phyloP scores from a whole-genome alignment of 257 asterid genomes.

The Solanum okadae region DNA sequence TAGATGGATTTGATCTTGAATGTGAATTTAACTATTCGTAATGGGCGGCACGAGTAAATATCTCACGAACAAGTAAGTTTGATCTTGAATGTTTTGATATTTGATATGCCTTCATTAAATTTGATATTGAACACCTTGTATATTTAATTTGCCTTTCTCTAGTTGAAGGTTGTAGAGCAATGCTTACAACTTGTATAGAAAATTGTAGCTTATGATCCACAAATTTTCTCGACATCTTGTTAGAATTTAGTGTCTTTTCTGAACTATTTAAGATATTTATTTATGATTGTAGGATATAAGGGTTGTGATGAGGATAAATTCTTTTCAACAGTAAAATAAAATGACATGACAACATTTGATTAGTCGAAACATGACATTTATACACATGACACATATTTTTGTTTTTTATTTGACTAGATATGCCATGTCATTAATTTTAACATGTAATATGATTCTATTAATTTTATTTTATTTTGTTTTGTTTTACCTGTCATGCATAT shows the following conservation, averaged over 20 bases:
- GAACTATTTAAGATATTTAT: neutral
- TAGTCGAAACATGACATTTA: neutral
- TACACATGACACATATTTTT: neutral
- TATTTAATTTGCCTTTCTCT: neutral
- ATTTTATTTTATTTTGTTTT: too few relatives aligned
- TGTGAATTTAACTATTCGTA: neutral
- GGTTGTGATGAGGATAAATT: neutral
- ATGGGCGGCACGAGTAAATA: rapidly evolving
- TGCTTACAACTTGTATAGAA: neutral
- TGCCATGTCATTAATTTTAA: too few relatives aligned
- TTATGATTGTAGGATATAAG: neutral
- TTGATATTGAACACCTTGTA: neutral
- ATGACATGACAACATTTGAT: neutral
- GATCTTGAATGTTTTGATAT: neutral
- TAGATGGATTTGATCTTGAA: neutral
- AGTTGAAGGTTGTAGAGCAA: neutral
- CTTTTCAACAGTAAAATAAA: neutral
- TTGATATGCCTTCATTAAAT: neutral
- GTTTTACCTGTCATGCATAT: neutral
- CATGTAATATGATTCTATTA: too few relatives aligned
- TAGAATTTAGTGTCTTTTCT: neutral
- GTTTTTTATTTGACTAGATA: neutral
- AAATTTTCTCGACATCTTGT: neutral
- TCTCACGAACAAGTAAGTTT: neutral
- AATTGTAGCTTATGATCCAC: neutral